phyloP scores from a whole-genome alignment of 768 basidiomycete species.

The Tylopilus rubrobrunneus region DNA sequence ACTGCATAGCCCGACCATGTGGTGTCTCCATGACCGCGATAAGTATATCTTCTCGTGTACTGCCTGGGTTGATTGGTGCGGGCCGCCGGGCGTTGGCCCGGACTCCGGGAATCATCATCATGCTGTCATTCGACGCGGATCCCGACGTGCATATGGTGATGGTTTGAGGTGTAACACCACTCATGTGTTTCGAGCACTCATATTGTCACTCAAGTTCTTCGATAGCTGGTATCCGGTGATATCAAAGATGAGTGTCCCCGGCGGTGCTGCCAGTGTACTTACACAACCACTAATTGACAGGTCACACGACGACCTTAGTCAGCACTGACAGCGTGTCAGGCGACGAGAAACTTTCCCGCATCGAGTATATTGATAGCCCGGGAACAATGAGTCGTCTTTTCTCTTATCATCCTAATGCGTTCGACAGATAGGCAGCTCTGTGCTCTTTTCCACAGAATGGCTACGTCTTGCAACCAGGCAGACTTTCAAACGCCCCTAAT shows the following conservation, averaged over 20 bases:
- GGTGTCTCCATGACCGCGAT: not conserved
- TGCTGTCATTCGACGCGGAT: not conserved
- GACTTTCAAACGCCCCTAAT: not conserved
- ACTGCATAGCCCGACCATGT: not conserved
- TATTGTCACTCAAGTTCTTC: not conserved
- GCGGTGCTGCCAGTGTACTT: no score
- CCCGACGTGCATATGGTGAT: no score
- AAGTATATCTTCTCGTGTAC: not conserved
- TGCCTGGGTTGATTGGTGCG: not conserved
- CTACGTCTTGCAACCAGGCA: not conserved
- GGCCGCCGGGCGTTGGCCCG: not conserved
- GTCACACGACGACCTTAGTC: no score
- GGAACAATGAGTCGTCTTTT: not conserved
- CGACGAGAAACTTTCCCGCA: not conserved
- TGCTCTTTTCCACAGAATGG: not conserved
- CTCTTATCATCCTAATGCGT: not conserved
- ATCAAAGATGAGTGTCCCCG: no score
- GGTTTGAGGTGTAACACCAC: no score
- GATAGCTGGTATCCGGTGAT: no score
- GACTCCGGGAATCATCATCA: no score
- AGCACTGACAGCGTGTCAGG: not conserved
- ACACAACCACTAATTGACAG: no score
- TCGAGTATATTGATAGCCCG: not conserved
- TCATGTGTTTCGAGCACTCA: not conserved
- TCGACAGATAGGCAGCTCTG: not conserved